phyloP scores from a whole-genome alignment of 257 asterid genomes.

The Ilex aquifolium region DNA sequence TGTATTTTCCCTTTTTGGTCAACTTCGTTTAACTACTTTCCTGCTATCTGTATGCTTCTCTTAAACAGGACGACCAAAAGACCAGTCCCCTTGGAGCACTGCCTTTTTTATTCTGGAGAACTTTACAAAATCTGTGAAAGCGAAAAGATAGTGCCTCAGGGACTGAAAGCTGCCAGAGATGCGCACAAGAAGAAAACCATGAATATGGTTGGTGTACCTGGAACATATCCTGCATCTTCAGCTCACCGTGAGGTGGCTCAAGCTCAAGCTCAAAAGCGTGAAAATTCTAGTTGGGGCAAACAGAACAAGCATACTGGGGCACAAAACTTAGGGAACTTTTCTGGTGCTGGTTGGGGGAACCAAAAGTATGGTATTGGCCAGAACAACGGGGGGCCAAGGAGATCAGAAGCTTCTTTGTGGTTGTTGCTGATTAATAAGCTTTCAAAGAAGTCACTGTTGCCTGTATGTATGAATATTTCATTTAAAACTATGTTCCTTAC shows the following conservation, averaged over 20 bases:
- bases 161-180: conserved; percentile 85
- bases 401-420: conserved; percentile 91
- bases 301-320: conserved; percentile 49
- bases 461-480: conserved; percentile 50
- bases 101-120: conserved; percentile 89
- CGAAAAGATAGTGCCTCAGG: conserved; percentile 73
- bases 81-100: conserved; percentile 98
- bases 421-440: conserved; percentile 72
- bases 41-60: conserved; percentile 5
- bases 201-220: conserved; percentile 36
- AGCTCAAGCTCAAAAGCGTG: conserved; percentile 31
- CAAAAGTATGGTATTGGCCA: conserved; percentile 43
- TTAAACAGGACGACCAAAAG: conserved; percentile 82
- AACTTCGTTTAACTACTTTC: conserved; percentile 7
- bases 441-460: conserved; percentile 74
- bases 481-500: conserved; percentile 6
- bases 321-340: conserved; percentile 32
- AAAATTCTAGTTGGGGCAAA: conserved; percentile 28
- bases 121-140: conserved; percentile 86
- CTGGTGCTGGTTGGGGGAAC: conserved; percentile 38
- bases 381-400: conserved; percentile 54
- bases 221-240: conserved; percentile 42
- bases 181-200: conserved; percentile 49
- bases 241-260: conserved; percentile 40
- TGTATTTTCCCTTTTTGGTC: not conserved